Base-by-base conservation (phyloP, 2,329 filamentous ascomycete species). In the Trichoderma afroharzianum region DNA sequence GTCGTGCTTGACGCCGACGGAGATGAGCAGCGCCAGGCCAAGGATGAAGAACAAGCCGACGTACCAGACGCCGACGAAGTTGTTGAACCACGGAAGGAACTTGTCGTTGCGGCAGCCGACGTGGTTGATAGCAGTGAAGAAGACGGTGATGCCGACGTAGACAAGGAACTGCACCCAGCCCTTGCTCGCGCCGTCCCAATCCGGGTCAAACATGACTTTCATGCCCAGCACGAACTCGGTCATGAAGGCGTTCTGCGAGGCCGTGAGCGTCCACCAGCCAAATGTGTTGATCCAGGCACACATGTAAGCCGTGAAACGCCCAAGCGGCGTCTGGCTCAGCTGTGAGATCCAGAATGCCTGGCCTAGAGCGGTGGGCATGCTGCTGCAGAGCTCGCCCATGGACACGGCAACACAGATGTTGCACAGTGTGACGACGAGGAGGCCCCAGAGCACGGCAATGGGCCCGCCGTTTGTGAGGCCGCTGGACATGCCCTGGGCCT, bases 281-380 rank as follows among this genome's bases (percentile, higher is more conserved):
- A 88, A 88, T 0, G 84, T 87, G 77, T 89, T 89, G 75, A 88
- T 87, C 86, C 86, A 89, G 2, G 87, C 87, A 73, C 86, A 88
- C 78, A 89, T 82, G 75, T 89, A 89, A 1, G 85, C 87, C 4
- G 78, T 75, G 72, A 88, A 86, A 2, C 87, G 82, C 2, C 86
- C 87, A 1, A 15, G 76, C 75, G 71, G 78, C 62, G 81, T 83
- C 79, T 64, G 75, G 76, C 77, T 81, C 33, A 82, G 76, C 2
- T 78, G 78, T 30, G 80, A 79, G 69, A 81, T 79, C 87, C 87
- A 90, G 77, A 87, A 89, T 0, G 87, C 87, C 78, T 90, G 88
- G 0, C 88, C 88, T 3, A 89, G 79, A 0, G 88, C 87, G 0
- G 87, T 89, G 4, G 88, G 88, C 87, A 89, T 89, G 73, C 83